Evolutionary conservation across 208 protist species (phyloP).

Genomic region (Crithidia mellificae): DNA sequence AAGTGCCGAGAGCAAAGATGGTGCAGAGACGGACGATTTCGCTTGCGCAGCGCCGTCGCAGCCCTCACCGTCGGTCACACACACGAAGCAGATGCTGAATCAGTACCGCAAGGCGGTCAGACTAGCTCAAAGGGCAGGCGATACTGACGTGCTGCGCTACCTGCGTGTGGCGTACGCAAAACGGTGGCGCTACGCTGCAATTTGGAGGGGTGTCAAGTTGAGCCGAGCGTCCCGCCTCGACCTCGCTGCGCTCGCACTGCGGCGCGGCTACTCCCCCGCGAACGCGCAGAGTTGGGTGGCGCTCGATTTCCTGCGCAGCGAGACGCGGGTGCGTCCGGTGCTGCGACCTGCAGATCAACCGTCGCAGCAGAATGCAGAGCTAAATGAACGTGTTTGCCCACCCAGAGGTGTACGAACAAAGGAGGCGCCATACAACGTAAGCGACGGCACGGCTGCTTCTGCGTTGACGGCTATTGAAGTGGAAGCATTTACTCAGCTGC

Average conservation of each 20-base stretch:
- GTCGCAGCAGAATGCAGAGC: not conserved
- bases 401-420: too few species aligned
- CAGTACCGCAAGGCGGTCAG: not conserved
- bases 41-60: too few species aligned
- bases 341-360: not conserved
- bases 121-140: not conserved
- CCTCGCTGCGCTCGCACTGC: slow-evolving; percentile 26
- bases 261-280: slow-evolving; percentile 13
- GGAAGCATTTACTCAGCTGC: not conserved
- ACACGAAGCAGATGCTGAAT: not conserved
- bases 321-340: slow-evolving; percentile 1
- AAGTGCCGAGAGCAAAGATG: too few species aligned
- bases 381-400: too few species aligned
- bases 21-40: not conserved
- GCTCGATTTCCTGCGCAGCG: slow-evolving; percentile 19
- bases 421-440: too few species aligned
- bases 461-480: slow-evolving; percentile 4
- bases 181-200: not conserved
- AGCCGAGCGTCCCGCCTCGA: slow-evolving; percentile 11
- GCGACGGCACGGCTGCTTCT: too few species aligned
- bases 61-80: not conserved
- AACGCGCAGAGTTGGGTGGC: slow-evolving; percentile 24
- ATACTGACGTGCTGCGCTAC: not conserved
- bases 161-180: not conserved
- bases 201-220: slow-evolving; percentile 1